phyloP scores from a whole-genome alignment of 306 rosid species.

The Mucuna pruriens region DNA sequence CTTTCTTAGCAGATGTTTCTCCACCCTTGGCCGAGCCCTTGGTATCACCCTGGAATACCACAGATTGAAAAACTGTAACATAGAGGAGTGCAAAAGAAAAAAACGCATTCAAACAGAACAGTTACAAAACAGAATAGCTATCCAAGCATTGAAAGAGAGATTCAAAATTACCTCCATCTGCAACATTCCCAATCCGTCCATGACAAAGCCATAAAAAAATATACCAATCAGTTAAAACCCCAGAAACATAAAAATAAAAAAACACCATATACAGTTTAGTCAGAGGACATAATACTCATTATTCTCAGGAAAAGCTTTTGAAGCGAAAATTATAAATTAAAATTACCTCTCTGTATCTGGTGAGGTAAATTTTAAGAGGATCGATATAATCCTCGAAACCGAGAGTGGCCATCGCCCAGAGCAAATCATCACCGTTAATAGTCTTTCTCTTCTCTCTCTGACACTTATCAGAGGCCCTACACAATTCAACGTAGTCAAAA shows the following conservation, averaged over 20 bases:
- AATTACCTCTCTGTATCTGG: constrained; percentile 87
- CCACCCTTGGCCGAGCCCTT: constrained; percentile 92
- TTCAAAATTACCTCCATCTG: constrained; percentile 88
- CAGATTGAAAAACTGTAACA: constrained; percentile 26
- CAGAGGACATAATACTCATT: constrained; percentile 15
- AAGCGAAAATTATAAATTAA: not conserved
- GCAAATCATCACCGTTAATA: constrained; percentile 93
- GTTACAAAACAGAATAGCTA: not conserved
- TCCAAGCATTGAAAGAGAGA: constrained; percentile 19
- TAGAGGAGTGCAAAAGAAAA: not conserved
- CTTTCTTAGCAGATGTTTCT: constrained; percentile 77
- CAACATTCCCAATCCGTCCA: constrained; percentile 49
- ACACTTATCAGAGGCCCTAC: constrained; percentile 98
- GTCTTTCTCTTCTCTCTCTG: constrained; percentile 99
- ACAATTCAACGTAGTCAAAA: constrained; percentile 16
- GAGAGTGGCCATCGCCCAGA: constrained; percentile 97
- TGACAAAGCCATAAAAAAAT: constrained; percentile 24
- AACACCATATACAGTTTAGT: not conserved
- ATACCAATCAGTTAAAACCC: constrained; percentile 45
- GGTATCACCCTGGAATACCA: constrained; percentile 82
- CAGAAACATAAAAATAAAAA: not conserved
- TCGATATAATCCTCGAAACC: constrained; percentile 96
- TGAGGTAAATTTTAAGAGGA: constrained; percentile 83
- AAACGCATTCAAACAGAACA: not conserved
- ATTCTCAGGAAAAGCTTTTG: not conserved